Percentiles rank a stretch among this genome's conserved stretches.
These are phyloP conservation scores for Diutina mesorugosa DNA, from an alignment of 1,139 yeast genomes.

Conservation along the genomic window DNA sequence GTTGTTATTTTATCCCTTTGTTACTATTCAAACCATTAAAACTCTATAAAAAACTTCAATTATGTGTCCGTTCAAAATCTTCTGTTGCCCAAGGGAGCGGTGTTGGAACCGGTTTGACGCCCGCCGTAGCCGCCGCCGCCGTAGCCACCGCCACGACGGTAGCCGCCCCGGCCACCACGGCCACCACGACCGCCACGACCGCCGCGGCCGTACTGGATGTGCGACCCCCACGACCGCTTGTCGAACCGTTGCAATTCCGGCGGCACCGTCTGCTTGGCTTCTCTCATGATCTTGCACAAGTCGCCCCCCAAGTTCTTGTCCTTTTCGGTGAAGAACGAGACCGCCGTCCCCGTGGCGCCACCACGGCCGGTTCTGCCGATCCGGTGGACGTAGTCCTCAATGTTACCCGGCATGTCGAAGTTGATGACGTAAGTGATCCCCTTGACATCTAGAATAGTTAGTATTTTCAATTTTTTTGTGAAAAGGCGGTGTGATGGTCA, in stretches of 20 bases:
- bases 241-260: slow-evolving; percentile 46
- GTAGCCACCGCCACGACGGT: slow-evolving; percentile 34
- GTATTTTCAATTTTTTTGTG: slow-evolving; percentile 8
- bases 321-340: slow-evolving; percentile 84
- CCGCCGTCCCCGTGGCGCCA: slow-evolving; percentile 90
- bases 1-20: too few species aligned
- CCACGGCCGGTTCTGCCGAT: slow-evolving; percentile 99
- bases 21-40: too few species aligned
- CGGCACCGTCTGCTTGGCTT: slow-evolving; percentile 87
- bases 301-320: slow-evolving; percentile 86
- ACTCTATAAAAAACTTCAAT: background rate
- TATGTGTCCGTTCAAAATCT: slow-evolving; percentile 8
- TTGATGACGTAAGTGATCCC: slow-evolving; percentile 89
- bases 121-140: slow-evolving; percentile 30
- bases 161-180: slow-evolving; percentile 18
- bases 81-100: slow-evolving; percentile 13
- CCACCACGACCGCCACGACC: slow-evolving; percentile 34
- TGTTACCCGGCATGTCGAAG: slow-evolving; percentile 95
- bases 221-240: slow-evolving; percentile 40
- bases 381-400: slow-evolving; percentile 93
- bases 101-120: slow-evolving; percentile 13
- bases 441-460: slow-evolving; percentile 64
- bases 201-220: slow-evolving; percentile 41
- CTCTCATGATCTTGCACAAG: slow-evolving; percentile 79
- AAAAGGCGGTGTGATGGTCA: too few species aligned